Conservation (phyloP, 2,329 filamentous ascomycete species). For the Penicillium nordicum region DNA sequence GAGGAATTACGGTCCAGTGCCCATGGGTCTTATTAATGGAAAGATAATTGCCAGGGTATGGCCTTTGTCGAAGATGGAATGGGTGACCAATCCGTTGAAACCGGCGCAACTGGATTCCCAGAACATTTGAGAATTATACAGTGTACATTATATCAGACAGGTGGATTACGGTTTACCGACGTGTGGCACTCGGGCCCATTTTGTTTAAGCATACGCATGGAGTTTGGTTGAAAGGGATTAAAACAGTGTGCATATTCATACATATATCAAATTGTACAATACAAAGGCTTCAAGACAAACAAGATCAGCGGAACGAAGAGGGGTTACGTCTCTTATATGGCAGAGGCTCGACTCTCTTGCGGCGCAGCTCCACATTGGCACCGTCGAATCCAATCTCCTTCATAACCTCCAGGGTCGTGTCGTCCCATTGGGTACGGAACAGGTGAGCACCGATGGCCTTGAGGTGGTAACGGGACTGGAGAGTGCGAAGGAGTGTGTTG, state of each 20-base stretch:
- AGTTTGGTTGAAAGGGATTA: constrained; percentile 25
- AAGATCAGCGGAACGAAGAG: constrained; percentile 42
- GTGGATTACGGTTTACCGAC: background rate
- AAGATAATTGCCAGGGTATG: constrained; percentile 64
- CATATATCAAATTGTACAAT: constrained; percentile 43
- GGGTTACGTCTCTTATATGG: constrained; percentile 61
- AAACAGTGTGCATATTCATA: constrained; percentile 40
- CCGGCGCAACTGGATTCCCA: constrained; percentile 26
- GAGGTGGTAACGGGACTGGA: constrained; percentile 67
- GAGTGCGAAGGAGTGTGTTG: constrained; percentile 70
- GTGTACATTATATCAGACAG: background rate
- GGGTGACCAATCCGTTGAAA: constrained; percentile 38
- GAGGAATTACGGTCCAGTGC: constrained; percentile 78
- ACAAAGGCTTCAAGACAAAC: constrained; percentile 26
- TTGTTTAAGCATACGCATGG: constrained; percentile 22
- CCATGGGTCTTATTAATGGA: constrained; percentile 76
- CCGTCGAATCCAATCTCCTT: constrained; percentile 69
- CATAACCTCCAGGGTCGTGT: constrained; percentile 85
- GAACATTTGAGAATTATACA: background rate
- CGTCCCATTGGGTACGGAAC: constrained; percentile 89
- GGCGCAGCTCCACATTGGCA: constrained; percentile 79
- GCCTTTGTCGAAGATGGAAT: constrained; percentile 35
- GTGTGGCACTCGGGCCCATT: background rate
- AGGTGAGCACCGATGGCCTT: constrained; percentile 76
- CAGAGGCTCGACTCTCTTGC: constrained; percentile 67